Percentiles rank a stretch among this genome's conserved stretches.
phyloP scores from a whole-genome alignment of 2,329 filamentous ascomycete species.

The Ramularia endophylla region DNA sequence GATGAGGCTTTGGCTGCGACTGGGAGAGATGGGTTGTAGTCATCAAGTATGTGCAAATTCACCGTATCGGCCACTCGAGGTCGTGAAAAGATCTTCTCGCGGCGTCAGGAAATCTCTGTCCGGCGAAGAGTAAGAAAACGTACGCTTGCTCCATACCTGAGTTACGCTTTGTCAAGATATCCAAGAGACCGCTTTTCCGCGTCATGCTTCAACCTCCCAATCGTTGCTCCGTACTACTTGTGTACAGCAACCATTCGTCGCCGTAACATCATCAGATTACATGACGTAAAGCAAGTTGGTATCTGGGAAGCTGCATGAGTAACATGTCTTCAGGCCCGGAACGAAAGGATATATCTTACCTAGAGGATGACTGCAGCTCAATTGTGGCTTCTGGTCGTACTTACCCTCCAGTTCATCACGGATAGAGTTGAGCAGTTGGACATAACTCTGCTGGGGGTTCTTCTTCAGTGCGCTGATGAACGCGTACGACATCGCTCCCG shows the following conservation, averaged over 20 bases:
- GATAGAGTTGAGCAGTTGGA: conserved; percentile 91
- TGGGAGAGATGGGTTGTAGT: conserved; percentile 23
- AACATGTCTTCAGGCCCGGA: conserved; percentile 2
- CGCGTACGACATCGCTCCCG: conserved; percentile 96
- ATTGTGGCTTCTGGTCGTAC: conserved; percentile 91
- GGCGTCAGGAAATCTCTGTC: no score
- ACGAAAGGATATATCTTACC: conserved; percentile 56
- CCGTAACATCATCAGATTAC: conserved; percentile 19
- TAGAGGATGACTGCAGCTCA: conserved; percentile 92
- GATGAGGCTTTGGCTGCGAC: background rate
- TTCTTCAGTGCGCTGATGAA: conserved; percentile 89
- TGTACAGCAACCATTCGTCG: no score
- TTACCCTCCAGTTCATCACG: conserved; percentile 80
- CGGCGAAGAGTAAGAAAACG: no score
- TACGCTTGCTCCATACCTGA: no score
- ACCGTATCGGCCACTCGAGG: no score
- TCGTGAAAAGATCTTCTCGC: no score
- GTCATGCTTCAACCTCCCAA: no score
- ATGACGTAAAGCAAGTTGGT: conserved; percentile 42
- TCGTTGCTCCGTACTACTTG: no score
- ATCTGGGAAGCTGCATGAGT: conserved; percentile 28
- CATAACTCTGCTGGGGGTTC: conserved; percentile 93
- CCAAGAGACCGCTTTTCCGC: no score
- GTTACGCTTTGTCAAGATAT: no score
- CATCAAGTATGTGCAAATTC: no score